Percentiles rank a stretch among this genome's conserved stretches.
Conservation (phyloP, 2,329 filamentous ascomycete genomes). For the Aotearoamyces nothofagi region DNA sequence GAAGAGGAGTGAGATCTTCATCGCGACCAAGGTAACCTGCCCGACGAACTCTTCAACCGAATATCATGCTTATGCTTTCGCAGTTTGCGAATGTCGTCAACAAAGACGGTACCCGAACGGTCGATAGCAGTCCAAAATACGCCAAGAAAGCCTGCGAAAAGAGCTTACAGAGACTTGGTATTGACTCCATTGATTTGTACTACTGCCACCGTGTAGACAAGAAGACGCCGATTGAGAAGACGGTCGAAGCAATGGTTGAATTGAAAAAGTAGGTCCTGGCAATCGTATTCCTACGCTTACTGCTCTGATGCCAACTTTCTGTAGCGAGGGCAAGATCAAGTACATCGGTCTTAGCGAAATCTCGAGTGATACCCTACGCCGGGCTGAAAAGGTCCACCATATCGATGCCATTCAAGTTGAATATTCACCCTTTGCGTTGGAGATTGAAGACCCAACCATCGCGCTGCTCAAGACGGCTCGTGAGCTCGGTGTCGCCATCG, state of each 20-base stretch:
- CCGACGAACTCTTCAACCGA: no score
- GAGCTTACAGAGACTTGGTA: constrained; percentile 22
- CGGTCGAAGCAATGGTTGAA: constrained; percentile 24
- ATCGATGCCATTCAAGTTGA: constrained; percentile 38
- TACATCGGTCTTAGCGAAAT: constrained; percentile 39
- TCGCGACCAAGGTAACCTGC: no score
- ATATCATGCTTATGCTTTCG: no score
- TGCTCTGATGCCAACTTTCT: no score
- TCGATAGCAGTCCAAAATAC: constrained; percentile 24
- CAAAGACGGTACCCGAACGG: constrained; percentile 1
- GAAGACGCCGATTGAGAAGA: constrained; percentile 26
- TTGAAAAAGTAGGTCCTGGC: constrained; percentile 17
- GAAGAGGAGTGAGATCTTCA: constrained; percentile 28
- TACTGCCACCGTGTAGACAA: constrained; percentile 25
- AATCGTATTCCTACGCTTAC: not conserved
- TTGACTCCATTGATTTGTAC: constrained; percentile 21
- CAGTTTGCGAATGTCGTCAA: constrained; percentile 25
- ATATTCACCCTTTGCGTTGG: constrained; percentile 36
- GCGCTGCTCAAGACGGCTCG: constrained; percentile 35
- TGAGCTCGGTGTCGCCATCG: constrained; percentile 40
- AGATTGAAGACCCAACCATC: constrained; percentile 36
- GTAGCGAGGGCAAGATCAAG: constrained; percentile 38
- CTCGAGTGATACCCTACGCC: constrained; percentile 31
- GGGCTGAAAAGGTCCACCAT: constrained; percentile 32
- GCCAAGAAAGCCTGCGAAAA: constrained; percentile 21